Evolutionary conservation across 176 grass and related monocot species (phyloP).

Genomic region (Phoenix roebelenii): DNA sequence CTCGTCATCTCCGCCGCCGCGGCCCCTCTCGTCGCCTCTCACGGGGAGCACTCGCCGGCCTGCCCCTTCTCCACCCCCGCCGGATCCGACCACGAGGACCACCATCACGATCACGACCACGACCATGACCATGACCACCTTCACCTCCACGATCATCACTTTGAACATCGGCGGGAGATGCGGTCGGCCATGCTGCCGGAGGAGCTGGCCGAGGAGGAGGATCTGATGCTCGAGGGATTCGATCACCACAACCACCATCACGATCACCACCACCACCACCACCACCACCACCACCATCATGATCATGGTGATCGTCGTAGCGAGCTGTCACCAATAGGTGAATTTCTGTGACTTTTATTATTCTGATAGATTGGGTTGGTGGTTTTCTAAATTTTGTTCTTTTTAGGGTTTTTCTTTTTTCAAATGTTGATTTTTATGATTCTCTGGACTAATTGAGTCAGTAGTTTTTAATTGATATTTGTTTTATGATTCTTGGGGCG

Average conservation of each 20-base stretch:
- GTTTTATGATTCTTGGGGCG: constrained; percentile 2
- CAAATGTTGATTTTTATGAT: constrained; percentile 3
- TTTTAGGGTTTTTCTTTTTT: neutral
- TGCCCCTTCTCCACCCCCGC: constrained; percentile 26
- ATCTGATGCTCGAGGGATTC: constrained; percentile 65
- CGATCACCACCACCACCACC: neutral
- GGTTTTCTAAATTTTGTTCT: neutral
- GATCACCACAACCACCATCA: constrained; percentile 2
- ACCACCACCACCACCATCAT: constrained; percentile 28
- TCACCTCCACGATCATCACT: constrained; percentile 19
- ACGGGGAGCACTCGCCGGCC: constrained; percentile 18
- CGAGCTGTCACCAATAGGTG: constrained; percentile 53
- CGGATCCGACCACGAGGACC: constrained; percentile 15
- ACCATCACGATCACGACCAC: constrained; percentile 31
- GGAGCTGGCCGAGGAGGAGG: constrained; percentile 88
- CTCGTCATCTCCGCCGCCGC: constrained; percentile 20
- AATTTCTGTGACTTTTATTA: neutral
- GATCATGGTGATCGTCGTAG: constrained; percentile 25
- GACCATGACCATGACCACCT: constrained; percentile 1
- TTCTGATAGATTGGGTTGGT: neutral
- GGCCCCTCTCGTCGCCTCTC: constrained; percentile 13
- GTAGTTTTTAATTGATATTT: neutral
- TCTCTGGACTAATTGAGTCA: neutral
- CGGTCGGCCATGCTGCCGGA: constrained; percentile 47
- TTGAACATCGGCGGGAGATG: constrained; percentile 30